Percentiles rank a stretch among this genome's conserved stretches.
Conservation (phyloP, 208 protist species). For the Leishmania tarentolae region DNA sequence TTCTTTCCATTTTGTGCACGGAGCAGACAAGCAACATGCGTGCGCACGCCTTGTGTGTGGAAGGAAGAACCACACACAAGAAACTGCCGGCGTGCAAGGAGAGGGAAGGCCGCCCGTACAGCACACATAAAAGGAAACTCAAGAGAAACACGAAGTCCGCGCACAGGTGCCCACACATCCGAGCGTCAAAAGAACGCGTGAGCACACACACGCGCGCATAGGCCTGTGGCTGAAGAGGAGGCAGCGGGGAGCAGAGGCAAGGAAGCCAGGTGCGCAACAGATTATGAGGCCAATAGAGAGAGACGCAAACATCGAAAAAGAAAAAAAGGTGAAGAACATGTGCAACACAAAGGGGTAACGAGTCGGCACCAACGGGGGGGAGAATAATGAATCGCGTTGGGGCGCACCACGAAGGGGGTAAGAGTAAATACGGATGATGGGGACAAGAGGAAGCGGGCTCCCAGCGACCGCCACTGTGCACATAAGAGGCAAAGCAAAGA, state of each 20-base stretch:
- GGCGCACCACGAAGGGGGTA: background rate
- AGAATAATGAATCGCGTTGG: background rate
- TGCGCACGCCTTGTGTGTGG: background rate
- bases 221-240: background rate
- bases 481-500: background rate
- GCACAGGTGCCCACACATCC: too few relatives aligned
- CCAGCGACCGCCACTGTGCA: background rate
- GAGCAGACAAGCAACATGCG: background rate
- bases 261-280: background rate
- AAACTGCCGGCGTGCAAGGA: background rate
- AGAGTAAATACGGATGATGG: background rate
- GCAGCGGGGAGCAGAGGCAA: background rate
- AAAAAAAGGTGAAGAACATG: background rate
- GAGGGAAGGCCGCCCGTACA: too few relatives aligned
- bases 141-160: too few relatives aligned
- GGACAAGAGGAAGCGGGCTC: background rate
- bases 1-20: too few relatives aligned
- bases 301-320: too few relatives aligned
- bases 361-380: background rate
- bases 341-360: background rate
- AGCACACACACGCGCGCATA: too few relatives aligned
- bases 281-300: background rate
- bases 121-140: background rate
- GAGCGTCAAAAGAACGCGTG: too few relatives aligned
- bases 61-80: background rate